phyloP scores from a whole-genome alignment of 306 rosid genomes.

The Vigna hirtella region DNA sequence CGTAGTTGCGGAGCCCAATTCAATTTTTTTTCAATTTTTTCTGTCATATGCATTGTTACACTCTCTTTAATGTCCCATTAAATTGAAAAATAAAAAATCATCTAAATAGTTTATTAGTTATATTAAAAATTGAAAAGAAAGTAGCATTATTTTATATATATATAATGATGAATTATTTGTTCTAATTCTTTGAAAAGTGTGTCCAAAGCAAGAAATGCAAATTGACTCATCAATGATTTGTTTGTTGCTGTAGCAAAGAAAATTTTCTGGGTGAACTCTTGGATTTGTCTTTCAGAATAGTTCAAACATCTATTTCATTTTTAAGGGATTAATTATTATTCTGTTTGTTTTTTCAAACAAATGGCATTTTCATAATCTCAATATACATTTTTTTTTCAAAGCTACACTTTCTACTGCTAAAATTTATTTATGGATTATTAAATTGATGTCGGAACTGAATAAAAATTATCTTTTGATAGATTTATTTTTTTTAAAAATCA shows the following conservation, averaged over 20 bases:
- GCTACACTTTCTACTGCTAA: no score
- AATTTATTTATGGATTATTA: no score
- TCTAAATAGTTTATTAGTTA: not conserved
- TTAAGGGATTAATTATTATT: not conserved
- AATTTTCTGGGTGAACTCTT: not conserved
- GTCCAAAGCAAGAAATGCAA: conserved; percentile 15
- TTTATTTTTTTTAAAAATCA: no score
- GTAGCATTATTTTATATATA: not conserved
- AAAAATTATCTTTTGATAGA: no score
- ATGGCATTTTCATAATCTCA: not conserved
- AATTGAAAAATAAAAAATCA: not conserved
- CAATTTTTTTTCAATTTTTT: not conserved
- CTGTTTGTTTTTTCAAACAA: not conserved
- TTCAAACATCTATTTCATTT: not conserved
- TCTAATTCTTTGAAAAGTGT: not conserved
- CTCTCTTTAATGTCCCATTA: not conserved
- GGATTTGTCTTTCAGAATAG: not conserved
- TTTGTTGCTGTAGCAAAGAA: not conserved
- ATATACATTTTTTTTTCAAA: not conserved
- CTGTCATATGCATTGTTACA: conserved; percentile 11
- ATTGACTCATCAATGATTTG: not conserved
- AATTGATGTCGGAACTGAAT: no score
- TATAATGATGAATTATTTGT: not conserved
- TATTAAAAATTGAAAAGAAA: not conserved
- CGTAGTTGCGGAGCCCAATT: conserved; percentile 35